Evolutionary conservation across 495 filamentous ascomycete genomes (phyloP).

Genomic region (Hypoxylon trugodes): DNA sequence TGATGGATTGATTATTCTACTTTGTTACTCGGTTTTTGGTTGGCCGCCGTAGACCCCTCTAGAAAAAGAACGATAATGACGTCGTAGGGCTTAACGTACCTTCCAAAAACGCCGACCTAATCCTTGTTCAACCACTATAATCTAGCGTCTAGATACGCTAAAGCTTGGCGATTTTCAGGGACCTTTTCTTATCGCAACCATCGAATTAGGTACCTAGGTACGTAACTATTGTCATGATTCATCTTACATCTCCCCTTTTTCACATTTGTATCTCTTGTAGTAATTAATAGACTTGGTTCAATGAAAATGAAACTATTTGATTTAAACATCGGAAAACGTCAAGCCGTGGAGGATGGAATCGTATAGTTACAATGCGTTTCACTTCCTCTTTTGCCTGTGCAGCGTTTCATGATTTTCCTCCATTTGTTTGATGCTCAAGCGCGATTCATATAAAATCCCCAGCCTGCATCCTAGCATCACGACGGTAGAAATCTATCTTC

Average conservation of each 20-base stretch:
- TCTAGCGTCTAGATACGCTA: background rate
- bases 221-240: no score
- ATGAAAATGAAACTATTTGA: no score
- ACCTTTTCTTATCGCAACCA: background rate
- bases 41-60: no score
- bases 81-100: conserved; percentile 24
- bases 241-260: background rate
- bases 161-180: conserved; percentile 18
- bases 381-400: background rate
- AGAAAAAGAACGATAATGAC: background rate
- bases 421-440: conserved; percentile 17
- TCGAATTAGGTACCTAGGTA: no score
- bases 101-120: no score
- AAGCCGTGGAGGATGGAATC: background rate
- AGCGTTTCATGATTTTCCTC: conserved; percentile 15
- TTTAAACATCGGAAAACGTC: background rate
- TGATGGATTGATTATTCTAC: no score
- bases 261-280: background rate
- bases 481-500: background rate
- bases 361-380: background rate
- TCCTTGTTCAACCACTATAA: no score
- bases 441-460: background rate
- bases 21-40: no score
- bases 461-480: background rate
- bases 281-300: background rate